Evolutionary conservation across 2,329 filamentous ascomycete genomes (phyloP).

Genomic region (Trichophyton simii): DNA sequence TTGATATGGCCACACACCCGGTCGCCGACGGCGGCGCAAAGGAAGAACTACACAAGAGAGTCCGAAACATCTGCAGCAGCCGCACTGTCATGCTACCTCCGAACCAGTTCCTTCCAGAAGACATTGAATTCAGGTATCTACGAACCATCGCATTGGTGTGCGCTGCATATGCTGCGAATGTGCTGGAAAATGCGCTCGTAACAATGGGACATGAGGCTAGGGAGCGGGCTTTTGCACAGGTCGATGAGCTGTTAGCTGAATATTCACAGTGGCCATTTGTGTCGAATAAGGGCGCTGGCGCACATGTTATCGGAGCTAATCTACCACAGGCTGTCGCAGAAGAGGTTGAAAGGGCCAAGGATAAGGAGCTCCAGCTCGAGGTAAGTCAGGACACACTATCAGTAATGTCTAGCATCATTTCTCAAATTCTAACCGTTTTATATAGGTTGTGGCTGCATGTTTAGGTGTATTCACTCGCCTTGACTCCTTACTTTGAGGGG

Average conservation of each 20-base stretch:
- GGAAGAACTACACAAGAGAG: constrained; percentile 87
- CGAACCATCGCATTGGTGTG: constrained; percentile 94
- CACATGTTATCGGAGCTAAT: constrained; percentile 81
- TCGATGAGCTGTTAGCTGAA: constrained; percentile 86
- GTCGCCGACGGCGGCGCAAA: constrained; percentile 94
- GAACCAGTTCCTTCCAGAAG: constrained; percentile 83
- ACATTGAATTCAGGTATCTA: constrained; percentile 84
- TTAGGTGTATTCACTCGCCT: constrained; percentile 94
- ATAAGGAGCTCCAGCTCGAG: constrained; percentile 92
- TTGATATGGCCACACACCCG: constrained; percentile 98
- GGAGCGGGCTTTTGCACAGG: constrained; percentile 90
- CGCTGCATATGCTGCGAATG: constrained; percentile 93
- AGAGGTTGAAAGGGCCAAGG: constrained; percentile 74
- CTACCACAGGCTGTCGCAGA: constrained; percentile 75
- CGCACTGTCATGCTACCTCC: constrained; percentile 80
- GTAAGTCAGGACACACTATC: constrained; percentile 43
- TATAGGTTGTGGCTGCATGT: constrained; percentile 74
- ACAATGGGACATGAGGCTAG: constrained; percentile 87
- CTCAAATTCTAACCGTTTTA: constrained; percentile 16
- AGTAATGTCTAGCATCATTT: background rate
- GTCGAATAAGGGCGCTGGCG: constrained; percentile 58
- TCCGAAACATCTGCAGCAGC: constrained; percentile 83
- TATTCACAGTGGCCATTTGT: constrained; percentile 98
- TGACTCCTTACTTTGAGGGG: constrained; percentile 69
- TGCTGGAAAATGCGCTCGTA: constrained; percentile 92